These are phyloP conservation scores for Debaryomyces subglobosus DNA, from an alignment of 1,139 yeast species.

Conservation along the genomic window DNA sequence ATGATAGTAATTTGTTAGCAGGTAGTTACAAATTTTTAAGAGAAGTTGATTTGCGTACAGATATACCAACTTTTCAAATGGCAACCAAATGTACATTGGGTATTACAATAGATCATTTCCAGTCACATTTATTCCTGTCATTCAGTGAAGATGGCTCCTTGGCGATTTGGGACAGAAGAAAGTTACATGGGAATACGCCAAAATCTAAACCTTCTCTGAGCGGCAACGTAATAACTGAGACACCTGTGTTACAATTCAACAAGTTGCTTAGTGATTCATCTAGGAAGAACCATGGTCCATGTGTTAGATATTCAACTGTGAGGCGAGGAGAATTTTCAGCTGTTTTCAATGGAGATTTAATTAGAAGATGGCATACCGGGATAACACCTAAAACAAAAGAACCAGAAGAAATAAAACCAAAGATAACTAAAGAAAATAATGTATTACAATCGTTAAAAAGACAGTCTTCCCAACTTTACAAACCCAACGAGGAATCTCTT, in stretches of 20 bases:
- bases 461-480: constrained; percentile 41
- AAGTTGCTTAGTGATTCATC: constrained; percentile 68
- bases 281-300: constrained; percentile 61
- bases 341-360: constrained; percentile 73
- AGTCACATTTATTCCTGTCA: constrained; percentile 66
- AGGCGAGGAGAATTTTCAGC: constrained; percentile 78
- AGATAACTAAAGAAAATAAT: constrained; percentile 16
- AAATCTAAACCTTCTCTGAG: constrained; percentile 18
- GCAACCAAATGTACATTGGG: constrained; percentile 77
- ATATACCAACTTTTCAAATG: constrained; percentile 72
- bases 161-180: constrained; percentile 86
- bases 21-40: constrained; percentile 80
- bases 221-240: constrained; percentile 40
- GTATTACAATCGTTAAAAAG: constrained; percentile 33
- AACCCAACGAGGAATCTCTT: constrained; percentile 52
- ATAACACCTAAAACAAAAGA: constrained; percentile 44
- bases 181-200: constrained; percentile 35
- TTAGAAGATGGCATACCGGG: constrained; percentile 84
- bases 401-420: constrained; percentile 12
- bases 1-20: constrained; percentile 59
- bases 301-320: constrained; percentile 71
- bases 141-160: constrained; percentile 83
- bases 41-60: constrained; percentile 73
- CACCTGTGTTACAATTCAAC: constrained; percentile 68
- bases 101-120: constrained; percentile 68